Percentiles rank a stretch among this genome's conserved stretches.
Evolutionary conservation across 2,329 filamentous ascomycete species (phyloP).

Genomic region (Esteya vermicola): DNA sequence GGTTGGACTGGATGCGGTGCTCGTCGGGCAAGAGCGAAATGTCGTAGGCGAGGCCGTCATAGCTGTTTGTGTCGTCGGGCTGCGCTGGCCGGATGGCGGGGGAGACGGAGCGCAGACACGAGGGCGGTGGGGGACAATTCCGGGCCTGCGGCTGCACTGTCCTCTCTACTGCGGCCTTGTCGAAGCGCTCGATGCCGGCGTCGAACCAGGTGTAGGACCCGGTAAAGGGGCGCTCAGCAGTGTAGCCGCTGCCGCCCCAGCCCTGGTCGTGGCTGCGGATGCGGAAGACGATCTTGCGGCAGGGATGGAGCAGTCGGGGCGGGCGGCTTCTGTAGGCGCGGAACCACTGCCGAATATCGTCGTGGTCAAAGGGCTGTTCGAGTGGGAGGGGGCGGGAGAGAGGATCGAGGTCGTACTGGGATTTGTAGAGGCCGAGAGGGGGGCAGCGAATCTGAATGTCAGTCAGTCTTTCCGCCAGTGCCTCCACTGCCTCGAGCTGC

Average conservation of each 20-base stretch:
- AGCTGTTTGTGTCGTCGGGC: background rate
- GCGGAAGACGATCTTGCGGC: slow-evolving; percentile 47
- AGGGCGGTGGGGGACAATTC: too few species aligned
- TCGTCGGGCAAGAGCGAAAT: slow-evolving; percentile 20
- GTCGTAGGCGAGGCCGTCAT: slow-evolving; percentile 8
- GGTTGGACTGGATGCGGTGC: slow-evolving; percentile 34
- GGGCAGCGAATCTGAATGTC: slow-evolving; percentile 22
- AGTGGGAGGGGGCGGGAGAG: too few species aligned
- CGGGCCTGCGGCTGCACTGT: too few species aligned
- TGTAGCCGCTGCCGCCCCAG: slow-evolving; percentile 24
- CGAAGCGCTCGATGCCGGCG: slow-evolving; percentile 42
- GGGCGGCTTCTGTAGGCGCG: slow-evolving; percentile 12
- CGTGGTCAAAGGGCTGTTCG: background rate
- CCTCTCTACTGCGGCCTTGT: slow-evolving; percentile 17
- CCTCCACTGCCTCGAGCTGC: too few species aligned
- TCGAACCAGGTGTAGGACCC: slow-evolving; percentile 50
- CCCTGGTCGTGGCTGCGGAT: slow-evolving; percentile 45
- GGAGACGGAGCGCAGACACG: too few species aligned
- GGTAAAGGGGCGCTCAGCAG: slow-evolving; percentile 23
- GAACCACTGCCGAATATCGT: slow-evolving; percentile 15
- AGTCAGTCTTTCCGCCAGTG: too few species aligned
- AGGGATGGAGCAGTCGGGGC: slow-evolving; percentile 30
- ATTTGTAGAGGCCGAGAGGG: slow-evolving; percentile 24
- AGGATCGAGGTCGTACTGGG: too few species aligned
- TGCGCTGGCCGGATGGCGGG: too few species aligned